phyloP scores from a whole-genome alignment of 805 yeast species.

The Ogataea pilisensis region DNA sequence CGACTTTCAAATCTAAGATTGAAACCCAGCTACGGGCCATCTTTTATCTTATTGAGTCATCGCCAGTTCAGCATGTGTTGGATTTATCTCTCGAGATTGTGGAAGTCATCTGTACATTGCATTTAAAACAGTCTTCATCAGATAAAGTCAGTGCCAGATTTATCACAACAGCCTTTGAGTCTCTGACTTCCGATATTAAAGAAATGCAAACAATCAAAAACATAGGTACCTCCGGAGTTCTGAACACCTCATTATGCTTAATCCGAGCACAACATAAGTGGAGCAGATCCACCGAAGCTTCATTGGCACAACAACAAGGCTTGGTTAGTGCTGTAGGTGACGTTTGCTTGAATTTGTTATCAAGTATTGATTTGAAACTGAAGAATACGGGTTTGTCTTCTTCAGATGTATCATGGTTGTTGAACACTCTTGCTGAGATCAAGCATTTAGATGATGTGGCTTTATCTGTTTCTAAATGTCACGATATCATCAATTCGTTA shows the following conservation, averaged over 20 bases:
- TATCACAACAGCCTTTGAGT: conserved; percentile 8
- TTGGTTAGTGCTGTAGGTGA: background rate
- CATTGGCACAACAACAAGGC: background rate
- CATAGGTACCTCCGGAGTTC: background rate
- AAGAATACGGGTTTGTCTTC: background rate
- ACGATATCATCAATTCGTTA: conserved; percentile 8
- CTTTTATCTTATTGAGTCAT: conserved; percentile 8
- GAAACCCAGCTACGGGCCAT: conserved; percentile 34
- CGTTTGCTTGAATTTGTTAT: background rate
- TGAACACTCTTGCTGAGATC: conserved; percentile 12
- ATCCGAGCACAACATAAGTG: conserved; percentile 6
- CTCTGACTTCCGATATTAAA: conserved; percentile 2
- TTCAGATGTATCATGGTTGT: conserved; percentile 13
- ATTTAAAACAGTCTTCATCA: conserved; percentile 35
- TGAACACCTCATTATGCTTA: conserved; percentile 8
- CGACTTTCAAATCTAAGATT: conserved; percentile 49
- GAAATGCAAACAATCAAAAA: background rate
- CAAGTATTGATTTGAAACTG: too few relatives aligned
- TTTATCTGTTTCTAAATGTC: conserved; percentile 1
- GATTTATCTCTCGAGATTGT: conserved; percentile 26
- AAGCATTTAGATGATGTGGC: conserved; percentile 2
- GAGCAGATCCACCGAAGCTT: background rate
- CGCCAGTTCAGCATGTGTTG: conserved; percentile 10
- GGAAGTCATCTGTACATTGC: conserved; percentile 36
- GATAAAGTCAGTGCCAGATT: conserved; percentile 27